Percentiles rank a stretch among this genome's conserved stretches.
Conservation (phyloP, 495 filamentous ascomycete genomes). For the Lophiostoma macrostomum region DNA sequence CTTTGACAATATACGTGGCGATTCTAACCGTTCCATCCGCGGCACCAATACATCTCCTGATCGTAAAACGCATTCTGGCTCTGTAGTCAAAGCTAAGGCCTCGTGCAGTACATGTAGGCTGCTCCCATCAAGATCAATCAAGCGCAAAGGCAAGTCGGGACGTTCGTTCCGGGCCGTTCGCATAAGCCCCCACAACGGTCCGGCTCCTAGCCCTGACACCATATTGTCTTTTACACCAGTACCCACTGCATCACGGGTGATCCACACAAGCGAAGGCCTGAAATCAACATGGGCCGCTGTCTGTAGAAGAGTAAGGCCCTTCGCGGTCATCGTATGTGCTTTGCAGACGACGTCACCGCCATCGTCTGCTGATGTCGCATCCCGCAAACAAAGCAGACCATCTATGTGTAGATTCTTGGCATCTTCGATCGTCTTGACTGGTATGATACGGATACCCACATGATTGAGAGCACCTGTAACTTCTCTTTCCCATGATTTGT, state of each 20-base stretch:
- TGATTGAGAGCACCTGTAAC: slow-evolving; percentile 1
- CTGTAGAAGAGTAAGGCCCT: slow-evolving; percentile 18
- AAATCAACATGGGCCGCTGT: slow-evolving; percentile 12
- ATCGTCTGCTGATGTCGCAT: slow-evolving; percentile 27
- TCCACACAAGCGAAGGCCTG: slow-evolving; percentile 31
- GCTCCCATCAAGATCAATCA: slow-evolving; percentile 32
- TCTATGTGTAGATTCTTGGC: slow-evolving; percentile 30
- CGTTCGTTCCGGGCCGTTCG: slow-evolving; percentile 37
- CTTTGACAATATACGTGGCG: slow-evolving; percentile 12
- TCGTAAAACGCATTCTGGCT: slow-evolving; percentile 10
- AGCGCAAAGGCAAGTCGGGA: slow-evolving; percentile 35
- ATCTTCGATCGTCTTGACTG: slow-evolving; percentile 16
- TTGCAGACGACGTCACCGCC: slow-evolving; percentile 16
- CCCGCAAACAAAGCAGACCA: slow-evolving; percentile 36
- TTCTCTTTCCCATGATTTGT: neutral
- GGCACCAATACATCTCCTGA: neutral
- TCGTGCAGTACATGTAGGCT: neutral
- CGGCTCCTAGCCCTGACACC: slow-evolving; percentile 23
- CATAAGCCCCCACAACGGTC: slow-evolving; percentile 36
- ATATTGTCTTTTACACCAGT: slow-evolving; percentile 18
- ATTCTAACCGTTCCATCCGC: neutral
- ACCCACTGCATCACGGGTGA: slow-evolving; percentile 35
- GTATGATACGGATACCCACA: slow-evolving; percentile 17
- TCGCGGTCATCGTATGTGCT: slow-evolving; percentile 20
- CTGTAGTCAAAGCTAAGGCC: slow-evolving; percentile 21